Base-by-base conservation (phyloP, 2,329 filamentous ascomycete species). In the Magnaporthiopsis incrustans region DNA sequence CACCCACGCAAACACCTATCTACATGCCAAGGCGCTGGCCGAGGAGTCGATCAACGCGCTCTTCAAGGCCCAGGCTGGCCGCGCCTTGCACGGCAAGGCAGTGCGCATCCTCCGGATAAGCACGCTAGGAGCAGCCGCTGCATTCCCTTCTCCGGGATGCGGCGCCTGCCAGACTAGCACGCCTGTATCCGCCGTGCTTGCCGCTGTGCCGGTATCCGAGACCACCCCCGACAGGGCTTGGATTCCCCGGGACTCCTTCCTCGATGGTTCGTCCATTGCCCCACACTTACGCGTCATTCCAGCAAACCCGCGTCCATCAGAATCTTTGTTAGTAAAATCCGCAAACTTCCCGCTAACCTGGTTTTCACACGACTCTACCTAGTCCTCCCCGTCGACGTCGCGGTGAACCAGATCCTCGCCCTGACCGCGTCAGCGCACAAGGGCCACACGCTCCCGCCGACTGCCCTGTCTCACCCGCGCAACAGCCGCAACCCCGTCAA, bases 1-100 rank as follows among this genome's bases (percentile, higher is more conserved):
- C 25, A 58, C 57, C 7, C 57, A 58, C 57, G 57, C 27, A 26
- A 58, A 58, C 57, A 58, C 57, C n/a, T 58, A 58, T 25, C 25
- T 58, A 8, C 57, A 58, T 32, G 57, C 57, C 27, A 58, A 58
- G 57, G 30, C 57, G 15, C 25, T 58, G 8, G 57, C 57, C 11
- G 57, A 58, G 57, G 57, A 32, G 25, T 58, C 25, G 7, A 25
- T 58, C 57, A 58, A 58, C 26, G 57, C 57, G 3, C 57, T 58
- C 57, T 58, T 58, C 57, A 58, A 26, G 25, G 12, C 57, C 27
- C 57, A 58, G 6, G 27, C 57, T 32, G 57, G 57, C 57, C 57
- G 57, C 4, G 25, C 25, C 57, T 4, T 27, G 12, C 57, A 58
- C 4, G 57, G 57, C 1, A 58, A 58, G 22, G 7, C 57, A 6